Evolutionary conservation across 192 early-diverging fungal genomes (phyloP).

Genomic region (Pecoramyces ruminantium): DNA sequence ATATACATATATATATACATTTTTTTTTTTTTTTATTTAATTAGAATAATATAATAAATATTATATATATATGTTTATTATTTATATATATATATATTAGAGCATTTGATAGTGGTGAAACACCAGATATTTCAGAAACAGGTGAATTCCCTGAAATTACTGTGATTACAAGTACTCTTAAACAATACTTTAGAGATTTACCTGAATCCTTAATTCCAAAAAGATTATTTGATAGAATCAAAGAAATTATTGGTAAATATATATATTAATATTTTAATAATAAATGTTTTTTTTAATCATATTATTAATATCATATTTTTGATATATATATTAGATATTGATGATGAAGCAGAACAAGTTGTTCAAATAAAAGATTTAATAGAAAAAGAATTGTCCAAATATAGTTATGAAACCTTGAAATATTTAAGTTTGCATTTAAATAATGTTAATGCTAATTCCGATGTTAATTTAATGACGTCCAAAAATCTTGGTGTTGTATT

Average conservation of each 20-base stretch:
- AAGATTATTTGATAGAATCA: neutral
- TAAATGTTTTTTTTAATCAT: too few relatives aligned
- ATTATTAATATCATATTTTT: too few relatives aligned
- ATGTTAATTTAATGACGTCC: neutral
- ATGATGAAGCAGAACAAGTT: neutral
- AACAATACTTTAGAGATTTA: neutral
- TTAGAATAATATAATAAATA: too few relatives aligned
- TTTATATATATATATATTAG: too few relatives aligned
- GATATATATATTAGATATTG: neutral
- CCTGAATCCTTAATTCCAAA: neutral
- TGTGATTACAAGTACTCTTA: neutral
- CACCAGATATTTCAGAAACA: neutral
- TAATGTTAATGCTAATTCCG: neutral
- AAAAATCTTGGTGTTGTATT: neutral
- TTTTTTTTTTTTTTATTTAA: too few relatives aligned
- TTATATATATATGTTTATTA: too few relatives aligned
- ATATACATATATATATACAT: too few relatives aligned
- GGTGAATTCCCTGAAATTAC: neutral
- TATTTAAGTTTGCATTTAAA: neutral
- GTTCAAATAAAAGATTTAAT: neutral
- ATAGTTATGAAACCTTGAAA: neutral
- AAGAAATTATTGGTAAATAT: neutral
- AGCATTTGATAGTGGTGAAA: neutral
- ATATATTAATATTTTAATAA: too few relatives aligned
- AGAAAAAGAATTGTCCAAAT: neutral